Evolutionary conservation across 495 filamentous ascomycete species (phyloP).

Genomic region (Talaromyces adpressus): DNA sequence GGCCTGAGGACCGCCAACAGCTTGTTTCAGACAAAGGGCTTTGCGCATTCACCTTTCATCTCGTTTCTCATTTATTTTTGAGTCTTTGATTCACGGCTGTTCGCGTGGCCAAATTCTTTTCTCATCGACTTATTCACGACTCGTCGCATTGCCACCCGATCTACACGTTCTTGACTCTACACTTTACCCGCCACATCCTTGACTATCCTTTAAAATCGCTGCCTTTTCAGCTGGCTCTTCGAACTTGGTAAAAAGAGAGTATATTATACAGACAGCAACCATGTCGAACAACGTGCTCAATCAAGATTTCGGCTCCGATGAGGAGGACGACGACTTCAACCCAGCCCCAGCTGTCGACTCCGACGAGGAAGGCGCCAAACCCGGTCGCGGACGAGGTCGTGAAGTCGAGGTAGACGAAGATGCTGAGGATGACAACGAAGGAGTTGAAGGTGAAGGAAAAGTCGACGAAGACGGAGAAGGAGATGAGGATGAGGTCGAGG

Average conservation of each 20-base stretch:
- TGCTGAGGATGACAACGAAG: constrained; percentile 42
- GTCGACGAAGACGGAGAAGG: constrained; percentile 15
- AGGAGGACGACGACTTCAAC: constrained; percentile 80
- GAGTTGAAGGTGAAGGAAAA: constrained; percentile 38
- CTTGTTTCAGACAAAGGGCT: not conserved
- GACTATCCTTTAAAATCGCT: not conserved
- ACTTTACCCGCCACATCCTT: not conserved
- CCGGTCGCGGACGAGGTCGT: constrained; percentile 25
- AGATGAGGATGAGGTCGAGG: constrained; percentile 34
- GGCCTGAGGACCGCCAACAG: not conserved
- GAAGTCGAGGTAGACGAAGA: constrained; percentile 34
- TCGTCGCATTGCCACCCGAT: not conserved
- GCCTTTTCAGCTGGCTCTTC: not conserved
- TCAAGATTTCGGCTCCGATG: constrained; percentile 60
- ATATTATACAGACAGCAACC: constrained; percentile 10
- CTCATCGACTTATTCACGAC: not conserved
- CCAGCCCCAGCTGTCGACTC: constrained; percentile 61
- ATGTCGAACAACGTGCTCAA: constrained; percentile 48
- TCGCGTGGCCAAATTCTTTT: no score
- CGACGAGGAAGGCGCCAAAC: constrained; percentile 53
- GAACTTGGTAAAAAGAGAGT: not conserved
- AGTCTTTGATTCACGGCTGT: no score
- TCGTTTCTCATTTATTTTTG: not conserved
- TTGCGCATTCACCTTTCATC: not conserved
- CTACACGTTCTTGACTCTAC: not conserved